Evolutionary conservation across 2,329 filamentous ascomycete species (phyloP).

Genomic region (Colletotrichum cuscutae): DNA sequence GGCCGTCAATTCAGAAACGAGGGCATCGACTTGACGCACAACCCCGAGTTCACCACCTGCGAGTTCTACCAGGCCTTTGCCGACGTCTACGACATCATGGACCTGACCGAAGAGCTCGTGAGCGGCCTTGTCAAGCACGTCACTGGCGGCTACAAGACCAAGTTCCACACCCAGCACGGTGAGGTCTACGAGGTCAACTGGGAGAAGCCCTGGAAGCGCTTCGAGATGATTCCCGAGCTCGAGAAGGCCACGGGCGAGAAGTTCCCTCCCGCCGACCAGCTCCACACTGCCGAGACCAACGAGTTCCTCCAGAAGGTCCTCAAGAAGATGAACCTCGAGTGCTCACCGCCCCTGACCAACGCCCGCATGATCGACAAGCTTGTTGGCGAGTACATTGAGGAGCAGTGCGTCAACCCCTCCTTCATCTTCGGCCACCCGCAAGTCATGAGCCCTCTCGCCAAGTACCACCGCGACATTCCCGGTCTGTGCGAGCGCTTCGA

Average conservation of each 20-base stretch:
- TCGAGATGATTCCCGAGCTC: conserved; percentile 95
- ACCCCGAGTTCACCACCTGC: conserved; percentile 97
- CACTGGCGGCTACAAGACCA: conserved; percentile 86
- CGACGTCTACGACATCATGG: conserved; percentile 89
- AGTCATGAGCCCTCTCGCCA: conserved; percentile 81
- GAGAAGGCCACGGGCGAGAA: conserved; percentile 92
- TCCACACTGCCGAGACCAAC: conserved; percentile 90
- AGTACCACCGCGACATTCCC: conserved; percentile 84
- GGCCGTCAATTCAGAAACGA: conserved; percentile 97
- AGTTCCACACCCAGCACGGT: conserved; percentile 86
- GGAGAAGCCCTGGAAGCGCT: conserved; percentile 90
- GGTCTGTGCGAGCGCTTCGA: conserved; percentile 98
- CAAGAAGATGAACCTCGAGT: conserved; percentile 91
- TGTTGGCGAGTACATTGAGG: conserved; percentile 93
- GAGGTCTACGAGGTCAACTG: conserved; percentile 94
- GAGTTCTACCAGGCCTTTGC: conserved; percentile 98
- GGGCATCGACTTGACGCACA: conserved; percentile 91
- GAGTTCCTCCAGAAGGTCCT: conserved; percentile 86
- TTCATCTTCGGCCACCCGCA: conserved; percentile 72
- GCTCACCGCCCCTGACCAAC: conserved; percentile 90
- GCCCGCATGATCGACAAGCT: conserved; percentile 97
- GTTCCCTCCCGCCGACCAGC: conserved; percentile 88
- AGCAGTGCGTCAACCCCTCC: conserved; percentile 89
- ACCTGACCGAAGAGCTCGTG: conserved; percentile 92
- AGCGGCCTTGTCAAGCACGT: conserved; percentile 89